A percentile compares a stretch with the other conserved stretches of the same genome.
Conservation (phyloP, 495 filamentous ascomycete species). For the Xylaria curta region DNA sequence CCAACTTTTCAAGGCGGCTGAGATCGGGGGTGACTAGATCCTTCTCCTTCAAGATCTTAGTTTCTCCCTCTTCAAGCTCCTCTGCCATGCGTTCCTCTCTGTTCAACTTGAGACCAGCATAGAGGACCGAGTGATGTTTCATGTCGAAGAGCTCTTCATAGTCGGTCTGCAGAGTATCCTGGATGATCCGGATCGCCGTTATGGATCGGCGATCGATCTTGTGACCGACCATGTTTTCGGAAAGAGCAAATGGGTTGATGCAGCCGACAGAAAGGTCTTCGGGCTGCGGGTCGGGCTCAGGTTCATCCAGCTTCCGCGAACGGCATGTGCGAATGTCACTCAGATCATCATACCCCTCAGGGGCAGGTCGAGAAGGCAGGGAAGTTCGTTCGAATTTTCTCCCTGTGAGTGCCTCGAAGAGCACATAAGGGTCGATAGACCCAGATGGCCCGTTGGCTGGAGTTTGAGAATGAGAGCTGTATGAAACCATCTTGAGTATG, state of each 20-base stretch:
- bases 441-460: constrained; percentile 24
- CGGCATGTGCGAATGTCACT: constrained; percentile 25
- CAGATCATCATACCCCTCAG: constrained; percentile 37
- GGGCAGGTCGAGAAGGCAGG: constrained; percentile 32
- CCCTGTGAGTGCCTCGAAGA: constrained; percentile 45
- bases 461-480: constrained; percentile 29
- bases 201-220: constrained; percentile 40
- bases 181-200: constrained; percentile 35
- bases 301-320: constrained; percentile 31
- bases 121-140: constrained; percentile 46
- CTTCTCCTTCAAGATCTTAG: constrained; percentile 44
- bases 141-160: constrained; percentile 52
- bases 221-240: constrained; percentile 46
- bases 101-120: constrained; percentile 45
- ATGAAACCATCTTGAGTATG: constrained; percentile 34
- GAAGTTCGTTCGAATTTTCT: constrained; percentile 34
- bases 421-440: constrained; percentile 45
- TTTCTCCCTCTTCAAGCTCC: constrained; percentile 38
- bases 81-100: constrained; percentile 40
- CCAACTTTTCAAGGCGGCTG: constrained; percentile 38
- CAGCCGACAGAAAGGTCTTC: constrained; percentile 43
- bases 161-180: constrained; percentile 48
- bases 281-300: constrained; percentile 44
- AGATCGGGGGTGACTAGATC: constrained; percentile 48
- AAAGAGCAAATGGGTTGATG: constrained; percentile 50